phyloP scores from a whole-genome alignment of 768 basidiomycete species.

The Amanita polypyramis region DNA sequence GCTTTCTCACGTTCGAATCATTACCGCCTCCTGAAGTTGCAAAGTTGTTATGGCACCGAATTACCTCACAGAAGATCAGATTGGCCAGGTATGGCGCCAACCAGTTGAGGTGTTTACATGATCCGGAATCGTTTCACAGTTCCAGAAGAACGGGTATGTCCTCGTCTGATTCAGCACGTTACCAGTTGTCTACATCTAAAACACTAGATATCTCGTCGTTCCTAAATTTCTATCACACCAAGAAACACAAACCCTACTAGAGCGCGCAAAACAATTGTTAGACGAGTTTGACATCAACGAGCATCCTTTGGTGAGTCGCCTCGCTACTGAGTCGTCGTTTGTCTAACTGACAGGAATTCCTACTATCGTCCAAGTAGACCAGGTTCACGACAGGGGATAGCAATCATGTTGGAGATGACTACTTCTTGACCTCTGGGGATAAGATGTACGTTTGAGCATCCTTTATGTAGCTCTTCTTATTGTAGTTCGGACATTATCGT shows the following conservation, averaged over 20 bases:
- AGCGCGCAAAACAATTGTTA: conserved; percentile 64
- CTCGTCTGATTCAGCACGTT: conserved; percentile 6
- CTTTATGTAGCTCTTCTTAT: background rate
- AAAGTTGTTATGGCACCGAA: conserved; percentile 1
- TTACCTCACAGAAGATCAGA: conserved; percentile 8
- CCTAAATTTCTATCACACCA: conserved; percentile 57
- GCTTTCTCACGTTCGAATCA: too few relatives aligned
- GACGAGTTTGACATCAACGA: conserved; percentile 66
- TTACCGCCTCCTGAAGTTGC: too few relatives aligned
- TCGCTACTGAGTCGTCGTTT: background rate
- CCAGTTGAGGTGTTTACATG: background rate
- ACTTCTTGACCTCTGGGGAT: conserved; percentile 87
- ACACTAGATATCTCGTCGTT: conserved; percentile 64
- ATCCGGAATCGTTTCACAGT: conserved; percentile 27
- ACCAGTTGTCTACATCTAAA: background rate
- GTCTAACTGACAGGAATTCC: too few relatives aligned
- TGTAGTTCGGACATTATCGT: background rate
- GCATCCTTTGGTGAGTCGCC: conserved; percentile 63
- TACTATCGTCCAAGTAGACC: conserved; percentile 53
- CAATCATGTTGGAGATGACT: conserved; percentile 82
- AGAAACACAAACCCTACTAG: conserved; percentile 51
- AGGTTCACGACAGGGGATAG: conserved; percentile 78
- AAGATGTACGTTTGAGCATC: conserved; percentile 50
- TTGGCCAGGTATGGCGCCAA: conserved; percentile 4
- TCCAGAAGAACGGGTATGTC: conserved; percentile 44